Evolutionary conservation across 495 filamentous ascomycete species (phyloP), one percentile per base, ranked within the genome.

Genomic region (Apodospora peruviana): DNA sequence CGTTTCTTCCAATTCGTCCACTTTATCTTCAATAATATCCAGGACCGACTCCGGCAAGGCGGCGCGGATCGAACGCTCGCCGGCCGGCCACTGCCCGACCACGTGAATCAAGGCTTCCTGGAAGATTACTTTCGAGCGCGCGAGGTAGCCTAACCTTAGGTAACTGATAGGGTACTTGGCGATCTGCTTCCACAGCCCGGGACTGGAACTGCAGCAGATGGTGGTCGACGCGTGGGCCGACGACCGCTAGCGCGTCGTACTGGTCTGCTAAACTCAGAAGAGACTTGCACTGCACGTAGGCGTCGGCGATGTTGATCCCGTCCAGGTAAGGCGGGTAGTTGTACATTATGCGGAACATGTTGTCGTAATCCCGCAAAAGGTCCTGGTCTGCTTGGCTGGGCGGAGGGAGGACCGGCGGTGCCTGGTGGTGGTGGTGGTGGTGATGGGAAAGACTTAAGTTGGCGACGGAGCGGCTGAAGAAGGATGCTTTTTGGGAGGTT

Each of bases 161-260:
- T 96, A 96, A 58, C 80, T 85, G 14, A 91, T 86, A 16, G 90
- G 90, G 61, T 95, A 95, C 65, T 94, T 95, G 32, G 89, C 88
- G 48, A 95, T 93, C 58, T 96, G 90, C 61, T 91, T 91, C 82
- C 88, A 95, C 0, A 96, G 77, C 14, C n/a, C 88, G 77, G 22
- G 83, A 86, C 51, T 90, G 88, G 66, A 95, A 96, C 47, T 90
- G 88, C 1, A 96, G 73, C 3, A 96, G 71, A 63, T 96, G 90
- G 70, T 96, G 88, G 59, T 96, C 90, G 9, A 95, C 83, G n/a
- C 90, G 80, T 1, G 88, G 86, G 0, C 90, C 90, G 14, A 95
- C 87, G 14, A 95, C 88, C 17, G 82, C 73, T 8, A 95, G 76
- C 3, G 90, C 88, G 64, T 96, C 90, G 70, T 95, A 95, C 74